Evolutionary conservation across 2,329 filamentous ascomycete genomes (phyloP), one percentile per base, ranked within the genome.

Genomic region (Fusarium sp.): DNA sequence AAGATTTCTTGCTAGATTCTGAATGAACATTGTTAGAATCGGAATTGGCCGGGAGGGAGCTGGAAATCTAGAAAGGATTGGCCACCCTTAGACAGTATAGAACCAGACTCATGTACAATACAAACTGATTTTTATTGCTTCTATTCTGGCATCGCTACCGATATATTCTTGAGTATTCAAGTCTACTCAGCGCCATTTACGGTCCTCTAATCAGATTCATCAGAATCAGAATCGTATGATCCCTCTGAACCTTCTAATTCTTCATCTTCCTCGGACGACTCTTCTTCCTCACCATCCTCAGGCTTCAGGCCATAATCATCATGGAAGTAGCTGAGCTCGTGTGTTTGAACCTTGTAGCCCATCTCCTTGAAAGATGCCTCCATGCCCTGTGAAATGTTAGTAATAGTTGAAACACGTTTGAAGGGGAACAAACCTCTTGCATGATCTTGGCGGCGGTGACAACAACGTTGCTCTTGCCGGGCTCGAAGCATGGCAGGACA

Each of bases 381-480:
- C 72, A 97, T 89, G 63, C 86, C 87, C 93, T 97, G 52, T 23
- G 19, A 58, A 25, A 69, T 30, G 56, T 73, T 68, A 67, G 60
- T 58, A 43, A n/a, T 51, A 6, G 18, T 9, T 11, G 10, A 21
- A 13, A 26, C 16, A 11, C 16, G 12, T 4, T 5, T 18, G 21
- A 23, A 6, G 13, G 7, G 14, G 9, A 16, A 85, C 89, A 82
- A 82, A 96, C 93, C 84, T 97, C 93, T 74, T 90, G 86, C 87
- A 98, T 91, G 50, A 93, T 87, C 18, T 91, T 91, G 21, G 93
- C 92, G 78, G 95, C 98, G 10, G 95, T 97, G 53, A 98, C 86
- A 6, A 98, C 89, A 54, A 98, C 83, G 77, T 98, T 97, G 69
- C 93, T 90, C 78, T 87, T 93, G 21, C 90, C 89, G 0, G 94